Base-by-base conservation (phyloP, 75 land plant species). In the Pinus taeda region DNA sequence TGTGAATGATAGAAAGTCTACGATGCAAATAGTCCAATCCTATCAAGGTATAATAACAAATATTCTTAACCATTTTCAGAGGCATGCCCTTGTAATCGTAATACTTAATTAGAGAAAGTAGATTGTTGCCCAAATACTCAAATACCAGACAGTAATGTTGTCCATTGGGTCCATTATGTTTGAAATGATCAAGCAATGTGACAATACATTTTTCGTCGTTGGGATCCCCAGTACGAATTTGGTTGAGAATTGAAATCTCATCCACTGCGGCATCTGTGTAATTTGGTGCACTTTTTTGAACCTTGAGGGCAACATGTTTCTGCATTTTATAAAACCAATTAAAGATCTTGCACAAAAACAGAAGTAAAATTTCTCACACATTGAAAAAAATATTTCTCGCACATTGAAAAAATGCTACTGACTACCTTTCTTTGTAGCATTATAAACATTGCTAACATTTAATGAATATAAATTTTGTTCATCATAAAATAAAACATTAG, bases 81-180 rank as follows among this genome's bases (percentile, higher is more conserved):
- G 83, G 89, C 60, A 95, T 59, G 18, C 93, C 98, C 81, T 82
- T 83, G 75, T 91, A 88, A 58, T 82, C 87, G 57, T 89, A 88
- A 57, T 85, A 85, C 84, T 77, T 91, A 45, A 90, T 91, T 12
- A 95, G 76, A 6, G 84, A 81, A 1, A 91, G 91, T 33, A 95
- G 79, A 75, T 85, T 89, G 81, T 95, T 92, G 14, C 98, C 98
- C 58, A 95, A 76, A 71, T 84, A 88, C 60, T 95, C 98, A 79
- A 91, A 84, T 7, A 95, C 96, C 87, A 95, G 80, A 79, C 98
- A 95, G 3, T 83, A 57, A 81, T 95, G 98, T 66, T 88, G 83
- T 37, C 98, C 98, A 79, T 95, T 95, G 61, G 98, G 98, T 3
- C 96, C 98, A 26, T 84, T 55, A 65, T 89, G 92, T 79, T 90